phyloP scores from a whole-genome alignment of 1,139 yeast species.

The Blastobotrys malaysiensis region DNA sequence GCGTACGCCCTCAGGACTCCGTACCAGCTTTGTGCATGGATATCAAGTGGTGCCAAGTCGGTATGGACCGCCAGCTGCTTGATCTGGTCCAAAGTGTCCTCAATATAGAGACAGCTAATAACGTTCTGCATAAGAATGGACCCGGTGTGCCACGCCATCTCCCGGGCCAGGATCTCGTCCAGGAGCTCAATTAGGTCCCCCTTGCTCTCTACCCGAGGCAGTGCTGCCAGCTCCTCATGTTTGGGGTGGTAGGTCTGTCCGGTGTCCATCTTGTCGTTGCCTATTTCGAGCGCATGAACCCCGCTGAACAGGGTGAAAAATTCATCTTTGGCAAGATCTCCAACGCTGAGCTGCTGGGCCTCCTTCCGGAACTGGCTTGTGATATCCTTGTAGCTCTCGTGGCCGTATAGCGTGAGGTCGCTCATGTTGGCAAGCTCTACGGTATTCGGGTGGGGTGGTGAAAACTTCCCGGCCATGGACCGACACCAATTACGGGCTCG shows the following conservation, averaged over 20 bases:
- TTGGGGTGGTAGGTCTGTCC: slow-evolving; percentile 32
- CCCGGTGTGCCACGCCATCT: slow-evolving; percentile 37
- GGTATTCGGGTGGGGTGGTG: not conserved
- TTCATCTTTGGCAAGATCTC: slow-evolving; percentile 28
- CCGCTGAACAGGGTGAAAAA: slow-evolving; percentile 31
- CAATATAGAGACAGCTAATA: slow-evolving; percentile 33
- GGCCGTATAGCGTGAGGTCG: slow-evolving; percentile 19
- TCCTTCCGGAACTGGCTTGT: slow-evolving; percentile 24
- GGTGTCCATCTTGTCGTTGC: slow-evolving; percentile 37
- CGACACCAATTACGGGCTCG: too few species aligned
- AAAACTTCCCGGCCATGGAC: not conserved
- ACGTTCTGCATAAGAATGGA: slow-evolving; percentile 34
- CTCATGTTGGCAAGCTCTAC: not conserved
- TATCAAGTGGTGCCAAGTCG: not conserved
- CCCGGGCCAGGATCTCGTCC: slow-evolving; percentile 31
- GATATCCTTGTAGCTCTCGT: slow-evolving; percentile 23
- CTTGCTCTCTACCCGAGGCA: slow-evolving; percentile 23
- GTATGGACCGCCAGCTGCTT: slow-evolving; percentile 7
- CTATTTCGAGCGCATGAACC: slow-evolving; percentile 37
- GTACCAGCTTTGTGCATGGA: slow-evolving; percentile 18
- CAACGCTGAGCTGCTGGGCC: slow-evolving; percentile 23
- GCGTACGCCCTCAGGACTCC: slow-evolving; percentile 24
- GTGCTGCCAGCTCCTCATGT: slow-evolving; percentile 21
- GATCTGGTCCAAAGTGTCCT: slow-evolving; percentile 25
- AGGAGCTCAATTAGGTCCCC: slow-evolving; percentile 24